Conservation (phyloP, 2,329 filamentous ascomycete genomes). For the Aspergillus felis region DNA sequence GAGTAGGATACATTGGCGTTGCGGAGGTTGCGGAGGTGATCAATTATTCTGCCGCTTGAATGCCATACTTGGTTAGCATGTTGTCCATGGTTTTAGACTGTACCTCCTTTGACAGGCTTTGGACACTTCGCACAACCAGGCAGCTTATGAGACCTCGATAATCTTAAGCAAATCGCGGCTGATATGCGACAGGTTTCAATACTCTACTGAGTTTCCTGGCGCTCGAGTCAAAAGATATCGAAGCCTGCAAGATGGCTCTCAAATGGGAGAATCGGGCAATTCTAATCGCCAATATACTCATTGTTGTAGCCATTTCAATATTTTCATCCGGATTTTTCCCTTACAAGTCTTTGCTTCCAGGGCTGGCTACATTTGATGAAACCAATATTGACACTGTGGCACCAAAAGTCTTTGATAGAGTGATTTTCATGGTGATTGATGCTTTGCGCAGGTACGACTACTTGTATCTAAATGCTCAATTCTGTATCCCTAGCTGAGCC, state of each 20-base stretch:
- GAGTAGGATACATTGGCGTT: neutral
- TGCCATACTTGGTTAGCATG: neutral
- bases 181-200: neutral
- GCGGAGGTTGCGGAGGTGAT: too few species aligned
- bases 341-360: slow-evolving; percentile 89
- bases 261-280: slow-evolving; percentile 42
- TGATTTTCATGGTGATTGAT: slow-evolving; percentile 98
- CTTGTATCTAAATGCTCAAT: slow-evolving; percentile 1
- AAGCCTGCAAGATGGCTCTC: slow-evolving; percentile 17
- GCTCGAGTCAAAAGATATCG: neutral
- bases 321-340: slow-evolving; percentile 96
- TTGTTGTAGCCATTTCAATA: slow-evolving; percentile 67
- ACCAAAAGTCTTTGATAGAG: slow-evolving; percentile 73
- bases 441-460: slow-evolving; percentile 72
- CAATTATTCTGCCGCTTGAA: neutral
- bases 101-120: neutral
- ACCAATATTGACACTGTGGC: slow-evolving; percentile 54
- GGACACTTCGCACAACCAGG: neutral
- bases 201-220: neutral
- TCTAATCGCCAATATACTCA: slow-evolving; percentile 67
- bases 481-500: slow-evolving; percentile 14
- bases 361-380: slow-evolving; percentile 63
- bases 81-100: neutral
- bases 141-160: neutral
- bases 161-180: neutral